Evolutionary conservation across 768 basidiomycete species (phyloP).

Genomic region (Termitomyces sp.): DNA sequence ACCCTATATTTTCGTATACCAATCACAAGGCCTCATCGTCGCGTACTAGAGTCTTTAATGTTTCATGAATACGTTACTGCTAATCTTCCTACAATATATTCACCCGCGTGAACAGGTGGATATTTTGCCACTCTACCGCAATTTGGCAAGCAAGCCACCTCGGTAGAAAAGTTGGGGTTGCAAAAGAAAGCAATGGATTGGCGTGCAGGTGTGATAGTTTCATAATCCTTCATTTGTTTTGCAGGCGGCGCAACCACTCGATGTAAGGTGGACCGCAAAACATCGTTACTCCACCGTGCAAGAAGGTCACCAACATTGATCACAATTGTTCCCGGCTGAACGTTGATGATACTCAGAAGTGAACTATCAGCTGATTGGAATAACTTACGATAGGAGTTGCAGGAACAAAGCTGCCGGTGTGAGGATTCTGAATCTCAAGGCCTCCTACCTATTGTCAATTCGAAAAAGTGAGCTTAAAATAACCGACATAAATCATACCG

Average conservation of each 20-base stretch:
- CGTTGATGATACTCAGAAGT: neutral
- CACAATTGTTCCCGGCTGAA: slow-evolving; percentile 73
- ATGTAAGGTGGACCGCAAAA: slow-evolving; percentile 74
- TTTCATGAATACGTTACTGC: slow-evolving; percentile 48
- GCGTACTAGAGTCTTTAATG: neutral
- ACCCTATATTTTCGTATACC: neutral
- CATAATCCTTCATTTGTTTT: slow-evolving; percentile 38
- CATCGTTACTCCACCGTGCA: slow-evolving; percentile 80
- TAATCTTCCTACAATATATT: slow-evolving; percentile 72
- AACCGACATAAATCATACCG: slow-evolving; percentile 26
- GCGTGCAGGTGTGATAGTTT: slow-evolving; percentile 55
- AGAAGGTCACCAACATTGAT: slow-evolving; percentile 80
- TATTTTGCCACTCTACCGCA: slow-evolving; percentile 58
- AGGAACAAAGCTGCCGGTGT: slow-evolving; percentile 64
- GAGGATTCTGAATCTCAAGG: slow-evolving; percentile 76
- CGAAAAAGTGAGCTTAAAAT: neutral
- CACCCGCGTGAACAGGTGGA: slow-evolving; percentile 62
- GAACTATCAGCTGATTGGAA: neutral
- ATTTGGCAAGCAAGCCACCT: slow-evolving; percentile 68
- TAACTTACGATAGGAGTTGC: slow-evolving; percentile 71
- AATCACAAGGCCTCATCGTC: neutral
- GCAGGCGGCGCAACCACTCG: slow-evolving; percentile 73
- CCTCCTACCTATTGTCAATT: slow-evolving; percentile 57
- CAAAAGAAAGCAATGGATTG: slow-evolving; percentile 88
- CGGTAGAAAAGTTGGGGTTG: slow-evolving; percentile 68